Evolutionary conservation across 2,329 filamentous ascomycete genomes (phyloP).

Genomic region (Pseudogymnoascus sp.): DNA sequence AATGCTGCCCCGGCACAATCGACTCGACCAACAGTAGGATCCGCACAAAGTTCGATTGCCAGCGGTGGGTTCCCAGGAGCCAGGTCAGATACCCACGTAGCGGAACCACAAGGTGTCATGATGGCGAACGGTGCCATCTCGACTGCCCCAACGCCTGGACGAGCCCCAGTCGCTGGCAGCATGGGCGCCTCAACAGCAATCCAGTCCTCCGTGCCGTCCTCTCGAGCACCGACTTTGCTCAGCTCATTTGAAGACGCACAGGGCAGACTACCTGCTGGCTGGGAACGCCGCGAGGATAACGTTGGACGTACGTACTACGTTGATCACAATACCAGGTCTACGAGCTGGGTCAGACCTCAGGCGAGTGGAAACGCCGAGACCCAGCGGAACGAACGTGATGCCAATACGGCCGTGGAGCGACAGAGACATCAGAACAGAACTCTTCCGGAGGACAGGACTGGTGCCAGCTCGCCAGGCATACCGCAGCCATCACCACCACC

Average conservation of each 20-base stretch:
- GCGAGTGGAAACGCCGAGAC: constrained; percentile 66
- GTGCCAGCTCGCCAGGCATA: constrained; percentile 80
- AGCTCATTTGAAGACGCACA: constrained; percentile 97
- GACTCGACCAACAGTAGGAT: constrained; percentile 24
- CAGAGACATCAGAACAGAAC: constrained; percentile 92
- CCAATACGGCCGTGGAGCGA: constrained; percentile 86
- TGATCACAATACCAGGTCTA: constrained; percentile 93
- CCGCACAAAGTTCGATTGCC: constrained; percentile 25
- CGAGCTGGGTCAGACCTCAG: constrained; percentile 92
- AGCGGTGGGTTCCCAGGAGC: constrained; percentile 22
- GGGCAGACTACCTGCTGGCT: constrained; percentile 81
- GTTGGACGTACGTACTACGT: constrained; percentile 95
- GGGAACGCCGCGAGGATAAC: constrained; percentile 94
- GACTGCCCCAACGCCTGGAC: constrained; percentile 25
- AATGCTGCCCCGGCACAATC: constrained; percentile 17
- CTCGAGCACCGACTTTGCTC: constrained; percentile 42
- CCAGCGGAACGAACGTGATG: constrained; percentile 71
- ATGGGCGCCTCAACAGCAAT: constrained; percentile 19
- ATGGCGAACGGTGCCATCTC: constrained; percentile 26
- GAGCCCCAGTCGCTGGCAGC: constrained; percentile 27
- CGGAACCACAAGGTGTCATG: constrained; percentile 19
- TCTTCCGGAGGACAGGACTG: constrained; percentile 89
- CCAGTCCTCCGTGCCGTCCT: constrained; percentile 14
- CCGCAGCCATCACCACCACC: constrained; percentile 35
- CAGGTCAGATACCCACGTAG: constrained; percentile 18